phyloP scores from a whole-genome alignment of 257 asterid genomes.

The Nicotiana otophora region DNA sequence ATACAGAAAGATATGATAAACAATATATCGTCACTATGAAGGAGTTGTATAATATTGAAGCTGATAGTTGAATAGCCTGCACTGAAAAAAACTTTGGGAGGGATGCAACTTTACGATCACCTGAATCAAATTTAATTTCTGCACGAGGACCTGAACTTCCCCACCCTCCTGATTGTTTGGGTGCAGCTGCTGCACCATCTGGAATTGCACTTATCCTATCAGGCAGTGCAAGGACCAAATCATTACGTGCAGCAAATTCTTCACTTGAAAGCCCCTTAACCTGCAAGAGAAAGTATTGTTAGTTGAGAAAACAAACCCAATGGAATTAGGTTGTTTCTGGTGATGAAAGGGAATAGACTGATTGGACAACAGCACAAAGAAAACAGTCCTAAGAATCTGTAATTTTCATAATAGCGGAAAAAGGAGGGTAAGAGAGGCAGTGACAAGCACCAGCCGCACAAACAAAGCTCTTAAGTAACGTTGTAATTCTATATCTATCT shows the following conservation, averaged over 20 bases:
- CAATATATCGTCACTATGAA: background rate
- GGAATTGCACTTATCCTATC: slow-evolving; percentile 85
- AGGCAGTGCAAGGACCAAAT: slow-evolving; percentile 82
- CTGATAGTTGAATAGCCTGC: background rate
- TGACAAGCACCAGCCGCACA: background rate
- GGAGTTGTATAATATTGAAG: background rate
- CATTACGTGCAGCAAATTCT: slow-evolving; percentile 79
- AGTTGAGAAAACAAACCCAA: background rate
- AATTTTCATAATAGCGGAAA: background rate
- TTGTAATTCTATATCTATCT: background rate
- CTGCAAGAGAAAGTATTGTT: slow-evolving; percentile 24
- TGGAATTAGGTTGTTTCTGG: background rate
- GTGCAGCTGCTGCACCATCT: slow-evolving; percentile 80
- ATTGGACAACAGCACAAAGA: background rate
- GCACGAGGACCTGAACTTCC: slow-evolving; percentile 76
- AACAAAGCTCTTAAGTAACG: background rate
- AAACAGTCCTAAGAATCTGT: background rate
- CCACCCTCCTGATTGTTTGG: slow-evolving; percentile 87
- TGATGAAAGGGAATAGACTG: background rate
- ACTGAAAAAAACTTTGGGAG: background rate
- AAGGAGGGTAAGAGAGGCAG: background rate
- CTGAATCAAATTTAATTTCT: slow-evolving; percentile 87
- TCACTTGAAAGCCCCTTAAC: slow-evolving; percentile 83
- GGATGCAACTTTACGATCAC: slow-evolving; percentile 21
- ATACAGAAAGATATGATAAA: slow-evolving; percentile 10